These are phyloP conservation scores for Earliella scabrosa DNA, from an alignment of 1,284 basidiomycete genomes.

Conservation along the genomic window DNA sequence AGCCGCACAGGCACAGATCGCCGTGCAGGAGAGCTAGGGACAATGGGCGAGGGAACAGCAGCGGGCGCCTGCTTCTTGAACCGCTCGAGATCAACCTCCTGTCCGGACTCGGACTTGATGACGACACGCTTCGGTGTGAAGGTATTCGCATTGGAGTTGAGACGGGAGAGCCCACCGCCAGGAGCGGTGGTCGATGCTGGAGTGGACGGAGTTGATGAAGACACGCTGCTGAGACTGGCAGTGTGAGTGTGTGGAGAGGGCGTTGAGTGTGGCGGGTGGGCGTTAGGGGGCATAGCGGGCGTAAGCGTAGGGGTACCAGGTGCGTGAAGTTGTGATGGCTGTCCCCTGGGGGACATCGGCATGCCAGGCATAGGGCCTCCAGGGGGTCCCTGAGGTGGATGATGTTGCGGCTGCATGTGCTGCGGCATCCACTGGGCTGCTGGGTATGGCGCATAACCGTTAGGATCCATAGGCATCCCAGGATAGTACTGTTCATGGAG, in stretches of 20 bases:
- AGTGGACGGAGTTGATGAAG: slow-evolving; percentile 68
- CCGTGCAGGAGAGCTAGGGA: slow-evolving; percentile 47
- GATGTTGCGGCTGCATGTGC: slow-evolving; percentile 39
- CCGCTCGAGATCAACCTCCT: slow-evolving; percentile 58
- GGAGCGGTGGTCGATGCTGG: slow-evolving; percentile 54
- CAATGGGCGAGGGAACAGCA: slow-evolving; percentile 41
- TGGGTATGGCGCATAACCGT: slow-evolving; percentile 35
- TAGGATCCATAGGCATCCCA: slow-evolving; percentile 35
- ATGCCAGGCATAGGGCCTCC: slow-evolving; percentile 47
- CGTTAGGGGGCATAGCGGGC: slow-evolving; percentile 53
- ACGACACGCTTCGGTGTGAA: slow-evolving; percentile 66
- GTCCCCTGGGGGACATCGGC: slow-evolving; percentile 69
- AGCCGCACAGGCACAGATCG: slow-evolving; percentile 39
- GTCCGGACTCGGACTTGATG: slow-evolving; percentile 60
- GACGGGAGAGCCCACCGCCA: slow-evolving; percentile 39
- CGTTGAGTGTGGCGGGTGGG: slow-evolving; percentile 55
- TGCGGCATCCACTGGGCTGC: slow-evolving; percentile 45
- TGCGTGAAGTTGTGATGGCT: slow-evolving; percentile 54
- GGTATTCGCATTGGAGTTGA: slow-evolving; percentile 64
- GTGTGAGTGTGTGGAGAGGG: slow-evolving; percentile 54
- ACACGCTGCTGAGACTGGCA: slow-evolving; percentile 49
- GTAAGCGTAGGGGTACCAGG: slow-evolving; percentile 69
- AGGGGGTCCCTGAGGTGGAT: slow-evolving; percentile 38
- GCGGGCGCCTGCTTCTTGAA: slow-evolving; percentile 49
- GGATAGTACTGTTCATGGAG: slow-evolving; percentile 35